These are phyloP conservation scores for Phanerodontia chrysosporium DNA, from an alignment of 768 basidiomycete species.

Conservation along the genomic window DNA sequence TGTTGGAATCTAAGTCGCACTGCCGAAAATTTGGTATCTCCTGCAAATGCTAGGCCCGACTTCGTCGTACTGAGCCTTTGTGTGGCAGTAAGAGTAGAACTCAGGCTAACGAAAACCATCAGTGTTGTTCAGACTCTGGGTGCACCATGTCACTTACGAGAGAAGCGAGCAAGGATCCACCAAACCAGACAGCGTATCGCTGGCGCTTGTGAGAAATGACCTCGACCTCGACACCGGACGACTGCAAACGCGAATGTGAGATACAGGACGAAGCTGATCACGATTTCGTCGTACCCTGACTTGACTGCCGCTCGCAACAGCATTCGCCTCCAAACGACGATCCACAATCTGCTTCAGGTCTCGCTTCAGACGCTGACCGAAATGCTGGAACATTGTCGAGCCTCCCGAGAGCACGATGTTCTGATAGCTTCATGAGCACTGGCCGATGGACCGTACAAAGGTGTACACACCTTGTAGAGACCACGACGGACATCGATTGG, in stretches of 20 bases:
- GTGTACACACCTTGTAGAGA: conserved; percentile 78
- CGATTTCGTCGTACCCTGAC: conserved; percentile 53
- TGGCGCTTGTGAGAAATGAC: conserved; percentile 98
- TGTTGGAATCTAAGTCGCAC: conserved; percentile 53
- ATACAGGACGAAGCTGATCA: neutral
- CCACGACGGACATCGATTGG: conserved; percentile 97
- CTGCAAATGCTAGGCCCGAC: conserved; percentile 89
- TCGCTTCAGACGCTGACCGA: conserved; percentile 93
- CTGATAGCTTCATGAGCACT: too few relatives aligned
- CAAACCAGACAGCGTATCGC: conserved; percentile 97
- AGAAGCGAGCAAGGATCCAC: conserved; percentile 91
- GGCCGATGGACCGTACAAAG: too few relatives aligned
- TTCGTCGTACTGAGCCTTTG: conserved; percentile 92
- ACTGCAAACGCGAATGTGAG: conserved; percentile 40
- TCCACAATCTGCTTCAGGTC: conserved; percentile 95
- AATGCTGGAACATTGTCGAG: conserved; percentile 99
- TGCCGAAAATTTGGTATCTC: conserved; percentile 91
- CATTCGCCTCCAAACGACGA: conserved; percentile 77
- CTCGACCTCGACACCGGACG: conserved; percentile 95
- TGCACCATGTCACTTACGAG: conserved; percentile 56
- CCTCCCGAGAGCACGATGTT: conserved; percentile 98
- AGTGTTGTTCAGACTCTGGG: neutral
- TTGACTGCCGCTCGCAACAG: conserved; percentile 64
- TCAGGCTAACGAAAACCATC: conserved; percentile 60
- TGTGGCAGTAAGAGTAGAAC: conserved; percentile 92